Evolutionary conservation across 2,329 filamentous ascomycete genomes (phyloP).

Genomic region (Westerdykella ornata): DNA sequence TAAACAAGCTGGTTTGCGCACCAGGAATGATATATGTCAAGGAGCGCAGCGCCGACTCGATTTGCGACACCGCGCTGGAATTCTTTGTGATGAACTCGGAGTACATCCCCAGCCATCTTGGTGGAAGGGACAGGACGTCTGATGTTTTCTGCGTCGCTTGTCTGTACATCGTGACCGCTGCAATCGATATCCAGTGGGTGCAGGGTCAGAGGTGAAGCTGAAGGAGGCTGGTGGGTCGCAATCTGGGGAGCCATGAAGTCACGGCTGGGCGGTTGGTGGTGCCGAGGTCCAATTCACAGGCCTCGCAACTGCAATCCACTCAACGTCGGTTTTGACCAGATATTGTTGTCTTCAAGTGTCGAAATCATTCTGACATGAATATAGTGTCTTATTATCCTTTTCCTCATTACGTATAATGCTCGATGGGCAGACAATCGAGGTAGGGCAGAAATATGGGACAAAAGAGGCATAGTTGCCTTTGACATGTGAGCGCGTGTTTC

Average conservation of each 20-base stretch:
- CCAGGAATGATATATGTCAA: slow-evolving; percentile 94
- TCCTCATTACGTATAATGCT: too few species aligned
- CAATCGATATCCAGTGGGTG: slow-evolving; percentile 12
- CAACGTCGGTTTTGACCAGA: not conserved
- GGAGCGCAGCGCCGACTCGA: slow-evolving; percentile 86
- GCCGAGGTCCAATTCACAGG: slow-evolving; percentile 29
- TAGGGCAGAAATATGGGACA: not conserved
- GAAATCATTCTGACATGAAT: too few species aligned
- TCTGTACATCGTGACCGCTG: slow-evolving; percentile 30
- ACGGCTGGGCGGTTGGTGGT: slow-evolving; percentile 12
- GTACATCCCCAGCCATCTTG: slow-evolving; percentile 65
- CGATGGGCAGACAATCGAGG: too few species aligned
- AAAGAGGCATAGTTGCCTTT: slow-evolving; percentile 4
- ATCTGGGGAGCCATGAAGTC: slow-evolving; percentile 19
- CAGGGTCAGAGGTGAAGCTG: slow-evolving; percentile 13
- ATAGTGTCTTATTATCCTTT: too few species aligned
- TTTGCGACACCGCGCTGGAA: slow-evolving; percentile 84
- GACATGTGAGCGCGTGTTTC: slow-evolving; percentile 25
- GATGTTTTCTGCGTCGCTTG: slow-evolving; percentile 37
- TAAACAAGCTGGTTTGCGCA: slow-evolving; percentile 27
- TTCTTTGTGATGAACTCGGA: slow-evolving; percentile 93
- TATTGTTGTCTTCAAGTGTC: not conserved
- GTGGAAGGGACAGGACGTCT: slow-evolving; percentile 52
- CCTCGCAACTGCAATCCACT: slow-evolving; percentile 1
- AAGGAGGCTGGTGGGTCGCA: slow-evolving; percentile 19